Percentiles rank a stretch among this genome's conserved stretches.
phyloP scores from a whole-genome alignment of 805 yeast species.

The Hanseniaspora guilliermondii region DNA sequence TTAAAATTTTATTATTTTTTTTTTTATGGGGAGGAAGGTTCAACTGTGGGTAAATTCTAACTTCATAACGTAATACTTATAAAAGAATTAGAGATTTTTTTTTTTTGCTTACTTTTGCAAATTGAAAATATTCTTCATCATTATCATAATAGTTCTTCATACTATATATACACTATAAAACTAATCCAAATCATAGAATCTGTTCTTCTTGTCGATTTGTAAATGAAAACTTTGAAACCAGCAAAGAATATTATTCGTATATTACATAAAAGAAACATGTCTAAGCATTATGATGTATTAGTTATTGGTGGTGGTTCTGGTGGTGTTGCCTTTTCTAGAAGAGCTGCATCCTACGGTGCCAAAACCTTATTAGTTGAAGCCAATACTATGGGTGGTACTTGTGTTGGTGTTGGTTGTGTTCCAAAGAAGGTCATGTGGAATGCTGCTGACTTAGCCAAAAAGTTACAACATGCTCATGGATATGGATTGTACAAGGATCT shows the following conservation, averaged over 20 bases:
- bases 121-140: no score
- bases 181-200: not conserved
- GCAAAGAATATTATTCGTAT: conserved; percentile 1
- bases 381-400: conserved; percentile 84
- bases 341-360: conserved; percentile 91
- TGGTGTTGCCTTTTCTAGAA: conserved; percentile 95
- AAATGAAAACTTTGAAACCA: not conserved
- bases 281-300: conserved; percentile 70
- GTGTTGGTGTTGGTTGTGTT: conserved; percentile 98
- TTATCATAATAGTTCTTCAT: no score
- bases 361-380: conserved; percentile 74
- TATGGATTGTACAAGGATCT: conserved; percentile 65
- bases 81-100: no score
- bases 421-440: conserved; percentile 99
- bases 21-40: no score
- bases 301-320: conserved; percentile 99
- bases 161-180: no score
- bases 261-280: conserved; percentile 32
- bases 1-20: no score
- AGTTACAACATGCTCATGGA: conserved; percentile 58
- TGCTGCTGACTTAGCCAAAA: conserved; percentile 78
- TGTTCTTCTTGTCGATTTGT: not conserved
- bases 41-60: no score
- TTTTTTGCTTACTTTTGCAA: no score
- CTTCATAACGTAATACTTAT: no score